Evolutionary conservation across 352 stramenopile genomes (phyloP), one percentile per base, ranked within the genome.

Genomic region (Blastocystis sp.): DNA sequence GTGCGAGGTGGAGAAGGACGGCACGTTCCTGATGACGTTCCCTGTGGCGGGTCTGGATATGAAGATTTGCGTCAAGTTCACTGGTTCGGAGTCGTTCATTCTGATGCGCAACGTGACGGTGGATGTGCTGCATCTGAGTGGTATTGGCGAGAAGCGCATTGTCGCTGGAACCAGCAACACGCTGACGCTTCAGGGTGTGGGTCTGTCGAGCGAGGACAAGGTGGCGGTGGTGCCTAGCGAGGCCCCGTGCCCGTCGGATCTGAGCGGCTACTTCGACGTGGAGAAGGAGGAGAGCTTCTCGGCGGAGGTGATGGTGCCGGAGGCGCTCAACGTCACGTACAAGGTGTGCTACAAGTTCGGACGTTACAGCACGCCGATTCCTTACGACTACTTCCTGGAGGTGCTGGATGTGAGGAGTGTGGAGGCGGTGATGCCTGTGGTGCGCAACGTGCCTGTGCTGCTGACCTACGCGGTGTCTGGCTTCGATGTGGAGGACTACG

Each of bases 101-200:
- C 69, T 81, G 32, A 34, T 44, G 27, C 69, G 69, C n/a, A 81
- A 81, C 36, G 69, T 81, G 69, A 81, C 69, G 46, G 69, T 81
- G 42, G 69, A 81, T 34, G 69, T 81, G 69, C 21, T 81, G 49
- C 46, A 54, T 16, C 69, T 81, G 69, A 24, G 34, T n/a, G 29
- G 9, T 11, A 27, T 81, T 3, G n/a, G 40, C 21, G 29, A 63
- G 46, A 29, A 2, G 14, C 36, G 29, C n/a, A 48, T 81, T 29
- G 69, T 81, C 21, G 69, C 69, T n/a, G 69, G 69, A 40, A 64
- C 69, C 0, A n/a, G 8, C 21, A 81, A 81, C 40, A 61, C 49
- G 18, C 69, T 81, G 69, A 51, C 53, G 14, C 48, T 81, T 40
- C 44, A 81, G 53, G 69, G 69, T 42, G 69, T 81, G 46, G 69